Conservation (phyloP, 192 early-diverging fungal species). For the Linnemannia exigua region DNA sequence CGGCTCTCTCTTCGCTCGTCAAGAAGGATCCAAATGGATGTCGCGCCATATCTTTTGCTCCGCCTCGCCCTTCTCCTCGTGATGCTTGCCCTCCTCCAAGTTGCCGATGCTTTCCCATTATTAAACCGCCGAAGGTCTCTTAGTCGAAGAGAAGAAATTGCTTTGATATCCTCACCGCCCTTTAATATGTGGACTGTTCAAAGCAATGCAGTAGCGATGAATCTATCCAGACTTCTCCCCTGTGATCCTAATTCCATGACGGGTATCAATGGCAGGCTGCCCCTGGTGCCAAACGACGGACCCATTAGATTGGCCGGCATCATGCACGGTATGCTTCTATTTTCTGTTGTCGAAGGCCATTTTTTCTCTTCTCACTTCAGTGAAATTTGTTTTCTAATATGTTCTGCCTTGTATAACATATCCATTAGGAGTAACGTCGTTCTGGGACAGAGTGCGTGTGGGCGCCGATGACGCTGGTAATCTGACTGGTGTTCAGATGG, state of each 20-base stretch:
- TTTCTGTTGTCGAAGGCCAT: neutral
- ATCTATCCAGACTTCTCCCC: conserved; percentile 29
- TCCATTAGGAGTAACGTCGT: conserved; percentile 6
- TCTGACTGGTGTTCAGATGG: conserved; percentile 14
- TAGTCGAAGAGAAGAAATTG: neutral
- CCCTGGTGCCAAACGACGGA: conserved; percentile 6
- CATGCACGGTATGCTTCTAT: conserved; percentile 23
- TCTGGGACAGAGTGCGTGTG: conserved; percentile 8
- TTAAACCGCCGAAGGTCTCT: neutral
- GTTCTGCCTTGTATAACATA: neutral
- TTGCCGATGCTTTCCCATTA: conserved; percentile 7
- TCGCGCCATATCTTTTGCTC: neutral
- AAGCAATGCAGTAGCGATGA: conserved; percentile 26
- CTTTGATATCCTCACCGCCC: neutral
- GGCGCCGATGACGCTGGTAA: conserved; percentile 36
- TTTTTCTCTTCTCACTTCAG: no score
- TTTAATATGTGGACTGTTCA: neutral
- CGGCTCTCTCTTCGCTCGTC: neutral
- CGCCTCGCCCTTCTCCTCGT: neutral
- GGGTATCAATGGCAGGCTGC: conserved; percentile 28
- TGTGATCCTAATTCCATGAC: conserved; percentile 35
- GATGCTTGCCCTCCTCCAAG: neutral
- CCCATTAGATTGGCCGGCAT: conserved; percentile 28
- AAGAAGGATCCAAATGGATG: neutral
- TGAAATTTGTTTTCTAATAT: neutral